phyloP scores from a whole-genome alignment of 345 rosid genomes.

The Eucalyptus leucophloia region DNA sequence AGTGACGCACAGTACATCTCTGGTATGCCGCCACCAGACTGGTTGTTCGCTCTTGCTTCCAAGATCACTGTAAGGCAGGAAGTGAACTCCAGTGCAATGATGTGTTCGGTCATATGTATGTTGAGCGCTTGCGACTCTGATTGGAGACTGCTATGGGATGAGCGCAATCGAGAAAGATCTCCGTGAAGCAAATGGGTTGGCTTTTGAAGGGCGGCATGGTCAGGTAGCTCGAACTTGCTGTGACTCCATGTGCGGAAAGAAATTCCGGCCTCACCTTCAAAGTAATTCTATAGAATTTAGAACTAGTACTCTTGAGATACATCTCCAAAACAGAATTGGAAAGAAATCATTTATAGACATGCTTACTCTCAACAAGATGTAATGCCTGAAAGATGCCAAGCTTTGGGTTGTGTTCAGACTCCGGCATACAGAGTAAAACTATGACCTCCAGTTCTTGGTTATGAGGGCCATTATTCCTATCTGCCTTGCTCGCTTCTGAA shows the following conservation, averaged over 20 bases:
- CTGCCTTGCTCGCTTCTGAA: not conserved
- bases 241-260: not conserved
- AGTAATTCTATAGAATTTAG: not conserved
- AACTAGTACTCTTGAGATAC: not conserved
- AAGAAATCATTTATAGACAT: not conserved
- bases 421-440: not conserved
- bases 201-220: not conserved
- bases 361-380: not conserved
- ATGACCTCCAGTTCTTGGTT: not conserved
- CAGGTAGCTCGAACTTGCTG: not conserved
- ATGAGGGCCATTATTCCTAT: not conserved
- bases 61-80: not conserved
- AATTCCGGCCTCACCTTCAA: slow-evolving; percentile 19
- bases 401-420: not conserved
- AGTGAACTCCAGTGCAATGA: not conserved
- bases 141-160: not conserved
- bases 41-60: not conserved
- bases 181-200: not conserved
- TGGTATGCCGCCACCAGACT: not conserved
- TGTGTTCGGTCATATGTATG: not conserved
- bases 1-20: not conserved
- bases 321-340: not conserved
- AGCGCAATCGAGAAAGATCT: not conserved
- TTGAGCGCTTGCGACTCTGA: not conserved
- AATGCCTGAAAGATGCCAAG: not conserved